Base-by-base conservation (phyloP, 1,284 basidiomycete genomes). In the Coriolopsis trogii region DNA sequence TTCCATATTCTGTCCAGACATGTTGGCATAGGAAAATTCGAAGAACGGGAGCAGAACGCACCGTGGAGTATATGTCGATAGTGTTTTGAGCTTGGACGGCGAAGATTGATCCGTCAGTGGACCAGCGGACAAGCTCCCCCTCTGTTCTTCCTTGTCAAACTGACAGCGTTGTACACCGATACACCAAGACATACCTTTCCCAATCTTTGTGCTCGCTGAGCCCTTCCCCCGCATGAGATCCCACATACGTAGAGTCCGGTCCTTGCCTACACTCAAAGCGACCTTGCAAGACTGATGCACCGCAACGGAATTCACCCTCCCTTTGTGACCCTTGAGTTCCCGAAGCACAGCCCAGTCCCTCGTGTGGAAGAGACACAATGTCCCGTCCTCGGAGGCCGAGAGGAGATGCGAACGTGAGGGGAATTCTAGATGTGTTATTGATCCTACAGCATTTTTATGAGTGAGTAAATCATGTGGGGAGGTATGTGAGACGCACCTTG, bases 201-300 rank as follows among this genome's bases (percentile, higher is more conserved):
- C 91, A 4, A 97, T 72, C 64, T 95, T 93, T 29, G 88, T 89
- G 65, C 92, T 95, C 4, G 93, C 93, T 12, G 87, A 85, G 2
- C 92, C 92, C 66, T 90, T 89, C 1, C 95, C 96, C 40, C 95
- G 79, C 91, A 98, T 97, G 39, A 99, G 75, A 75, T 99, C 96
- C 96, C 96, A 99, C 94, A 98, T 96, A 43, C 95, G 82, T 53
- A 98, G 68, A 7, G 91, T 93, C 55, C 84, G 78, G 67, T 99
- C 96, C 63, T 89, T 89, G 10, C 96, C 96, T 0, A 98, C 94
- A 57, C 87, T 92, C 25, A 99, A 71, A 0, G 90, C 95, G 15
- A 98, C 82, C 62, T 97, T 91, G 3, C 94, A 93, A 0, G 91
- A 91, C 0, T 95, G 95, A 67, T 99, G 96, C 0, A 97, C 86